Evolutionary conservation across 2,329 filamentous ascomycete genomes (phyloP).

Genomic region (Pseudogymnoascus sp.): DNA sequence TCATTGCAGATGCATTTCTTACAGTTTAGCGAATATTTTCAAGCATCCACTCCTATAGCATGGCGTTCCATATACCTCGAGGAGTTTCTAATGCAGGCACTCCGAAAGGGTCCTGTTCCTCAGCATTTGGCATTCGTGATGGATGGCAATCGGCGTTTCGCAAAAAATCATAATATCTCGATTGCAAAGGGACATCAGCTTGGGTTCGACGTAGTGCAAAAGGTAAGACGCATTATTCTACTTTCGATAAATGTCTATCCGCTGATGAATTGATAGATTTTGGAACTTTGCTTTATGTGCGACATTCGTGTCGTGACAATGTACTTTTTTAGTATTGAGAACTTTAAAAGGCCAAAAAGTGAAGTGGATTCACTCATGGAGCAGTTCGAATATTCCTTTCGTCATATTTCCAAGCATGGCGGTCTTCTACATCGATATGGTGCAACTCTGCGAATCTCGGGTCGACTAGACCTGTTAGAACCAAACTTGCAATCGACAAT

Average conservation of each 20-base stretch:
- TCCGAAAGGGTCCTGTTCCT: slow-evolving; percentile 81
- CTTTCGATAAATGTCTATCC: neutral
- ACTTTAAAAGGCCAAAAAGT: neutral
- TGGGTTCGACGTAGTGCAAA: slow-evolving; percentile 84
- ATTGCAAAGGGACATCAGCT: slow-evolving; percentile 88
- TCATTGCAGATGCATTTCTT: too few relatives aligned
- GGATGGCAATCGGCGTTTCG: slow-evolving; percentile 91
- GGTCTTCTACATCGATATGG: neutral
- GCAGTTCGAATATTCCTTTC: neutral
- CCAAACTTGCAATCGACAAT: neutral
- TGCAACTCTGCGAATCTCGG: neutral
- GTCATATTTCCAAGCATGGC: neutral
- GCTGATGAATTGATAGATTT: neutral
- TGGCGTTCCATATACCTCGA: slow-evolving; percentile 46
- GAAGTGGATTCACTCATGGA: neutral
- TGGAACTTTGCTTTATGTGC: neutral
- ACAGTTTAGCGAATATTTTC: too few relatives aligned
- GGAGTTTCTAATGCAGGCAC: slow-evolving; percentile 73
- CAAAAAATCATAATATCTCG: slow-evolving; percentile 79
- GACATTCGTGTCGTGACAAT: neutral
- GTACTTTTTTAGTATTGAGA: neutral
- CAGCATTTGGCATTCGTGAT: slow-evolving; percentile 93
- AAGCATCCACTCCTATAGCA: slow-evolving; percentile 39
- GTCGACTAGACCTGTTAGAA: neutral
- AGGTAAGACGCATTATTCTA: slow-evolving; percentile 40